Base-by-base conservation (phyloP, 108 stramenopile species). In the Pseudonitzschia delicatissima region DNA sequence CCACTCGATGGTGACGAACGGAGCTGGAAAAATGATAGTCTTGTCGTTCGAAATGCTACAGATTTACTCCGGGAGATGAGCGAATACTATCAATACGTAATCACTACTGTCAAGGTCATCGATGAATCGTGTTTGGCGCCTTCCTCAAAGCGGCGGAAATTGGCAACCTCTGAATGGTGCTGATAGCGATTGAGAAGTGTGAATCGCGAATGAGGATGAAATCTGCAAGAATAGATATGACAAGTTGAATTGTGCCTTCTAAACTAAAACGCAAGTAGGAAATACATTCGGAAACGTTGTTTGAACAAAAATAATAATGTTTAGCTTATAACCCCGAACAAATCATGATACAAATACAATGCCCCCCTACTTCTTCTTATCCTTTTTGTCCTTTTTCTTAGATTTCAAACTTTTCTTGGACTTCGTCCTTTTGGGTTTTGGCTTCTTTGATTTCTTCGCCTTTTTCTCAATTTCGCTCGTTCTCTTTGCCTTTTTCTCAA, bases 1-100 rank as follows among this genome's bases (percentile, higher is more conserved):
- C 93, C 93, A 0, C 74, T 72, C 0, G 52, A 68, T 5, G 64
- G 67, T 29, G 74, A 58, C n/a, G 20, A 67, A 7, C 15, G 21
- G 17, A 57, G 53, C 20, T 89, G 89, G 89, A 72, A 76, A 51
- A 71, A 75, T n/a, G 86, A 91, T 48, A 82, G 72, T 13, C 49
- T 87, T 9, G 77, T 85, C 4, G 72, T 72, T 27, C 65, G 74
- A 20, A 90, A 83, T 59, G 67, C 76, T n/a, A 72, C 76, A 36
- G 92, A 94, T 64, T 44, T 94, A 2, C 39, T 94, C 31, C 65
- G 80, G 45, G 83, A 88, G 64, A 72, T 89, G 44, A 66, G 57
- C 9, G 57, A 71, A 49, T 62, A 64, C 15, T 62, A 69, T 4
- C 67, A 67, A 27, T 68, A 83, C 59, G 74, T 90, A 29, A 67